Conservation (phyloP, 768 basidiomycete species). For the Termitomyces sp. region DNA sequence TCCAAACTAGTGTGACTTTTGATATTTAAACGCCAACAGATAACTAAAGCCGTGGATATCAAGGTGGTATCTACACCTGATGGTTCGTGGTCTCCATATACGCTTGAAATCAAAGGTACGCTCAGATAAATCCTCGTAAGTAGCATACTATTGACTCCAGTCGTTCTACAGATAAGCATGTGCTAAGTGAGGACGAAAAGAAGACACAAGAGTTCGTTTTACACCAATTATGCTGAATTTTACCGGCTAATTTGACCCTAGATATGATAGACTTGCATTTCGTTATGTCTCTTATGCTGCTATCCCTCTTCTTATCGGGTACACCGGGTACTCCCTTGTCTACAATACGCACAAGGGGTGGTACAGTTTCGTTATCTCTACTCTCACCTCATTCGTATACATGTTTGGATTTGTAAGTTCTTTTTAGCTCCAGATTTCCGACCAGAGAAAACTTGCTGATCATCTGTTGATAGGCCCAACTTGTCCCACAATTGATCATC, state of each 20-base stretch:
- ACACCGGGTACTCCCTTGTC: conserved; percentile 74
- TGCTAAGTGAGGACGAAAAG: conserved; percentile 94
- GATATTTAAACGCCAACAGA: conserved; percentile 33
- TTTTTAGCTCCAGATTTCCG: neutral
- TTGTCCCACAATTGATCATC: conserved; percentile 86
- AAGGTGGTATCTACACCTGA: conserved; percentile 52
- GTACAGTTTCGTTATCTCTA: conserved; percentile 95
- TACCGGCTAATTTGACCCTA: conserved; percentile 20
- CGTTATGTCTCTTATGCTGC: conserved; percentile 89
- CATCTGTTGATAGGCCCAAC: conserved; percentile 55
- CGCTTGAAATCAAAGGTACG: conserved; percentile 73
- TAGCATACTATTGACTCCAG: neutral
- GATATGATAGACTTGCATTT: conserved; percentile 91
- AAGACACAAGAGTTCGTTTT: conserved; percentile 86
- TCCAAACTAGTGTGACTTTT: neutral
- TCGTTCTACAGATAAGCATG: conserved; percentile 73
- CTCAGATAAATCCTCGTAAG: conserved; percentile 7
- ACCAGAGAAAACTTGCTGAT: neutral
- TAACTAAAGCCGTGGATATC: conserved; percentile 90
- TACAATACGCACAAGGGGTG: conserved; percentile 87
- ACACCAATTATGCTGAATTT: neutral
- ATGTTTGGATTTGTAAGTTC: conserved; percentile 97
- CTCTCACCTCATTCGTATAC: conserved; percentile 88
- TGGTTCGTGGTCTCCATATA: conserved; percentile 72
- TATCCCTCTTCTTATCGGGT: conserved; percentile 71